A percentile compares a stretch with the other conserved stretches of the same genome.
phyloP scores from a whole-genome alignment of 768 basidiomycete genomes.

The Collybia nuda region DNA sequence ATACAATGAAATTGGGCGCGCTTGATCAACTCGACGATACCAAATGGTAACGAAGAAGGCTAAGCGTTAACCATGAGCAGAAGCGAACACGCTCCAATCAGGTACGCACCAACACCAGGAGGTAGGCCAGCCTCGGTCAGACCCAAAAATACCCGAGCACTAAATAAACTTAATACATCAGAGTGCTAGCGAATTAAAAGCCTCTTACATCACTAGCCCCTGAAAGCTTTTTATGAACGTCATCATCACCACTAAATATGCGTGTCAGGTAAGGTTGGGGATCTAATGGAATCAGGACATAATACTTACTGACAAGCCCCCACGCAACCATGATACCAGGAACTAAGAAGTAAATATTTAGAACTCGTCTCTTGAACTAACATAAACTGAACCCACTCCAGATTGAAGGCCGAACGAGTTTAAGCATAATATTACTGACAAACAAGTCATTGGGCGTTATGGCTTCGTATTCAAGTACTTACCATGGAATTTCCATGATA shows the following conservation, averaged over 20 bases:
- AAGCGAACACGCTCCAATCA: no score
- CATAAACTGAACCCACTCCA: constrained; percentile 25
- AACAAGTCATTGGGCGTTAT: background rate
- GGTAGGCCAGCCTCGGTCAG: constrained; percentile 37
- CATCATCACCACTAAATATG: constrained; percentile 21
- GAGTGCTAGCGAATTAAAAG: background rate
- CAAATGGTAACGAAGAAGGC: constrained; percentile 51
- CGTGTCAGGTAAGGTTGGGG: no score
- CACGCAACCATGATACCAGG: constrained; percentile 31
- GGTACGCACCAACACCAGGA: constrained; percentile 27
- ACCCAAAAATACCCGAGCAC: constrained; percentile 38
- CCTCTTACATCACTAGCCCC: constrained; percentile 25
- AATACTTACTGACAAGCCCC: constrained; percentile 12
- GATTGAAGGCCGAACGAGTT: constrained; percentile 27
- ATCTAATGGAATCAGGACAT: no score
- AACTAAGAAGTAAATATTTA: constrained; percentile 13
- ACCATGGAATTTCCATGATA: constrained; percentile 34
- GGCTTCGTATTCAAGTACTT: constrained; percentile 1
- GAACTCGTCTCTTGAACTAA: no score
- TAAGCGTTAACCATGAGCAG: no score
- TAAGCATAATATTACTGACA: constrained; percentile 29
- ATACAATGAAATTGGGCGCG: constrained; percentile 58
- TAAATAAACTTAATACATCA: constrained; percentile 6
- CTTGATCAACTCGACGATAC: constrained; percentile 61
- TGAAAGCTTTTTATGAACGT: constrained; percentile 30